Evolutionary conservation across 306 rosid genomes (phyloP).

Genomic region (Citrullus colocynthis): DNA sequence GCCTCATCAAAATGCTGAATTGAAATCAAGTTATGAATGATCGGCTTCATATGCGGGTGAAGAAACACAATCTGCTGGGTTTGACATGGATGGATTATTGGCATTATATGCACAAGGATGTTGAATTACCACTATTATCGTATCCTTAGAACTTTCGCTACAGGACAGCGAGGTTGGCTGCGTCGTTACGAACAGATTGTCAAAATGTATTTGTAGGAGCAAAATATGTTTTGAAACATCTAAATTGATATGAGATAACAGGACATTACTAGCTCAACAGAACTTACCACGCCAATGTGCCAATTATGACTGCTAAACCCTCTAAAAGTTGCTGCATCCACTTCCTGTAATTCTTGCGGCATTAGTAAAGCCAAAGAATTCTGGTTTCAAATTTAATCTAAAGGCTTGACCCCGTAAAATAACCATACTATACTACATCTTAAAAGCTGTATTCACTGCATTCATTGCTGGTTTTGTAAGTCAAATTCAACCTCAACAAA

Average conservation of each 20-base stretch:
- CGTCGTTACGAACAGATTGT: conserved; percentile 1
- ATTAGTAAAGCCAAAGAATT: neutral
- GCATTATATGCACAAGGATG: conserved; percentile 36
- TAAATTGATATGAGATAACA: neutral
- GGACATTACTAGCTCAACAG: neutral
- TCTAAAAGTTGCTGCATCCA: conserved; percentile 83
- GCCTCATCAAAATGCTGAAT: neutral
- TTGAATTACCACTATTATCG: conserved; percentile 69
- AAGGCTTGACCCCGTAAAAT: neutral
- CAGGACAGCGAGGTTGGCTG: conserved; percentile 53
- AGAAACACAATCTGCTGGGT: neutral
- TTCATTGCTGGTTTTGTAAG: neutral
- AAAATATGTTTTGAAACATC: neutral
- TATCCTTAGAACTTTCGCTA: conserved; percentile 31
- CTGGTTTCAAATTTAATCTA: neutral
- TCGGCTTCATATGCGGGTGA: neutral
- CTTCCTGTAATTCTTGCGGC: conserved; percentile 42
- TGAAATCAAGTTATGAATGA: neutral
- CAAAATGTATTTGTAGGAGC: neutral
- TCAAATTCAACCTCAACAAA: neutral
- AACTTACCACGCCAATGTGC: conserved; percentile 89
- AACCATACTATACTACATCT: neutral
- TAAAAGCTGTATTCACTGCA: neutral
- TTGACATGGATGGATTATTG: neutral
- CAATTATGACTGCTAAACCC: conserved; percentile 60